Evolutionary conservation across 2,329 filamentous ascomycete genomes (phyloP).

Genomic region (Cordyceps sp.): DNA sequence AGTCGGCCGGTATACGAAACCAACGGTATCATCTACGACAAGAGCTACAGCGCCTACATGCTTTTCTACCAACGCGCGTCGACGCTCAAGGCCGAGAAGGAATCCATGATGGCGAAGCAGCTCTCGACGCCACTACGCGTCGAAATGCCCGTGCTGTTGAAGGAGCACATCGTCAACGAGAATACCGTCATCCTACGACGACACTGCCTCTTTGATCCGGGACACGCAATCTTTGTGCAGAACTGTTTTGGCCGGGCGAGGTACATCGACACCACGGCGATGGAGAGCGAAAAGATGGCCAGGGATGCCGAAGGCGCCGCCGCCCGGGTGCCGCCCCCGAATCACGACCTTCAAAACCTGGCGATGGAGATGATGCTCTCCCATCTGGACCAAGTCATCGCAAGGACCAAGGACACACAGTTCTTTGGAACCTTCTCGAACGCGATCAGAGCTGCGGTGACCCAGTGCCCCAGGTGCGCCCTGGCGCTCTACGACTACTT

Average conservation of each 20-base stretch:
- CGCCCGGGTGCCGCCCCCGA: neutral
- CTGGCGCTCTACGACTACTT: conserved; percentile 47
- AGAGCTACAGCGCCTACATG: conserved; percentile 87
- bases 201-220: conserved; percentile 64
- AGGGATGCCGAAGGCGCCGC: neutral
- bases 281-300: neutral
- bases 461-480: conserved; percentile 34
- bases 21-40: conserved; percentile 37
- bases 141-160: conserved; percentile 24
- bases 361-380: conserved; percentile 40
- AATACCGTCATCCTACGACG: conserved; percentile 60
- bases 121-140: conserved; percentile 22
- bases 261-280: conserved; percentile 19
- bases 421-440: conserved; percentile 40
- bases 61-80: conserved; percentile 83
- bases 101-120: conserved; percentile 18
- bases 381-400: conserved; percentile 61
- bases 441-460: conserved; percentile 29
- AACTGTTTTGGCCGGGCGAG: conserved; percentile 42
- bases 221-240: conserved; percentile 50
- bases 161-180: conserved; percentile 48
- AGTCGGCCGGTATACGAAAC: conserved; percentile 29
- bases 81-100: conserved; percentile 38
- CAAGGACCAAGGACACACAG: conserved; percentile 51
- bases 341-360: conserved; percentile 22